Conservation (phyloP, 2,329 filamentous ascomycete genomes). For the Drechslerella dactyloides region DNA sequence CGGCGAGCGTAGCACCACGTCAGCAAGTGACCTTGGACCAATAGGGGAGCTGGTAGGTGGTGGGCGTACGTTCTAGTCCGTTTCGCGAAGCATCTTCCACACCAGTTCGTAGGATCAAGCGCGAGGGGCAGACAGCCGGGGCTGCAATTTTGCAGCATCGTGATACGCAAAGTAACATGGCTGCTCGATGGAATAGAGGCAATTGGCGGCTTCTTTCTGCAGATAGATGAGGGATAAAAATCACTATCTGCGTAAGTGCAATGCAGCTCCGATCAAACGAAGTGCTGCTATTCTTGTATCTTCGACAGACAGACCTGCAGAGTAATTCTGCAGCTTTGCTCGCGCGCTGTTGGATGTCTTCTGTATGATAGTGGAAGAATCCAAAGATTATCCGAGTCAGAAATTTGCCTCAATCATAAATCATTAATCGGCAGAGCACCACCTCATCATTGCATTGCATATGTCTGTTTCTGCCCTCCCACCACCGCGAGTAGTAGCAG, state of each 20-base stretch:
- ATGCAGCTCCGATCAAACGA: neutral
- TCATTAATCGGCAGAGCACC: conserved; percentile 15
- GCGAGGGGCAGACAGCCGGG: neutral
- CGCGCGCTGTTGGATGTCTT: neutral
- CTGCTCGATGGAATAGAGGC: neutral
- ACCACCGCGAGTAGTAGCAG: conserved; percentile 2
- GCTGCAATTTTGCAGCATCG: neutral
- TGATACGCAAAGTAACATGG: neutral
- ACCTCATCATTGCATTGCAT: conserved; percentile 21
- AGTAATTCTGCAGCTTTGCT: conserved; percentile 2
- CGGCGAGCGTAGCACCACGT: conserved; percentile 49
- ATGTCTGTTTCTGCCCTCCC: conserved; percentile 2
- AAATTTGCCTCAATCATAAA: conserved; percentile 49
- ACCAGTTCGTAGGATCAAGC: neutral
- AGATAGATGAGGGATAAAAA: neutral
- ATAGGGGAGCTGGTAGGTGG: conserved; percentile 20
- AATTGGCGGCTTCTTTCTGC: neutral
- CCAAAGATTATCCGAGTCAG: conserved; percentile 9
- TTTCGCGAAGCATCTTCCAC: conserved; percentile 44
- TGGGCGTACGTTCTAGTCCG: conserved; percentile 22
- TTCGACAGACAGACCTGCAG: neutral
- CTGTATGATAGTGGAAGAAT: neutral
- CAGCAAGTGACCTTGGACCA: conserved; percentile 48
- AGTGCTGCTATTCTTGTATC: neutral
- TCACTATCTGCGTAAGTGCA: neutral